A percentile compares a stretch with the other conserved stretches of the same genome.
Conservation (phyloP, 208 protist genomes). For the Wallacemonas sp. region DNA sequence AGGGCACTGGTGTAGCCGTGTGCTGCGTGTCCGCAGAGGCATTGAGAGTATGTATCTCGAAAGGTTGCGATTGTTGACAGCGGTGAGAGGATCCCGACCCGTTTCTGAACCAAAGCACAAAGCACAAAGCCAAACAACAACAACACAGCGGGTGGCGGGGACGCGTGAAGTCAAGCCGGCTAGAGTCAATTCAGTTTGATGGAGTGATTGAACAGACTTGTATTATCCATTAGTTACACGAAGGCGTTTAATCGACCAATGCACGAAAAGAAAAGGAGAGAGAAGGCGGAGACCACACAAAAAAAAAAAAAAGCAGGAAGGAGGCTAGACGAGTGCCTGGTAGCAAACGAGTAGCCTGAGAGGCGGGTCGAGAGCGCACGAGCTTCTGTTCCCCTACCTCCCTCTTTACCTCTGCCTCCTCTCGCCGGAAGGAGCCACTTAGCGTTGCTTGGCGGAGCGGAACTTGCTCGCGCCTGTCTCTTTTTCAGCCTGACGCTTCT, state of each 20-base stretch:
- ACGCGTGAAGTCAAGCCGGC: too few species aligned
- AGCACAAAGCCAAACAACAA: too few species aligned
- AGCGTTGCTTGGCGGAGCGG: slow-evolving; percentile 60
- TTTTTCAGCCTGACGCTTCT: slow-evolving; percentile 61
- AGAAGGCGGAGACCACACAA: background rate
- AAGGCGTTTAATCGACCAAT: slow-evolving; percentile 13
- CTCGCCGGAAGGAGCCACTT: slow-evolving; percentile 1
- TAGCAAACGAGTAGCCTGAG: too few species aligned
- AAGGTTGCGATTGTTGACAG: too few species aligned
- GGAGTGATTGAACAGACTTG: background rate
- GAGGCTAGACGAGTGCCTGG: too few species aligned
- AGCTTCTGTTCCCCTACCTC: background rate
- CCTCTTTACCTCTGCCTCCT: background rate
- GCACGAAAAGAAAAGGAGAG: slow-evolving; percentile 13
- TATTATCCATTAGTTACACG: slow-evolving; percentile 3
- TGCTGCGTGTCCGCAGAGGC: too few species aligned
- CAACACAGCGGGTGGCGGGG: too few species aligned
- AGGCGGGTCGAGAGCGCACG: background rate
- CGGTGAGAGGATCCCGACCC: too few species aligned
- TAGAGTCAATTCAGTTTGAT: too few species aligned
- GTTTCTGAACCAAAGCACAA: too few species aligned
- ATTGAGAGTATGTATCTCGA: too few species aligned
- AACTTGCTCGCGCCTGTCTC: slow-evolving; percentile 36
- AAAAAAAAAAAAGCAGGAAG: slow-evolving; percentile 1
- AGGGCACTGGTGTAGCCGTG: too few species aligned